Conservation (phyloP, 306 rosid genomes). For the Fagus sylvatica region DNA sequence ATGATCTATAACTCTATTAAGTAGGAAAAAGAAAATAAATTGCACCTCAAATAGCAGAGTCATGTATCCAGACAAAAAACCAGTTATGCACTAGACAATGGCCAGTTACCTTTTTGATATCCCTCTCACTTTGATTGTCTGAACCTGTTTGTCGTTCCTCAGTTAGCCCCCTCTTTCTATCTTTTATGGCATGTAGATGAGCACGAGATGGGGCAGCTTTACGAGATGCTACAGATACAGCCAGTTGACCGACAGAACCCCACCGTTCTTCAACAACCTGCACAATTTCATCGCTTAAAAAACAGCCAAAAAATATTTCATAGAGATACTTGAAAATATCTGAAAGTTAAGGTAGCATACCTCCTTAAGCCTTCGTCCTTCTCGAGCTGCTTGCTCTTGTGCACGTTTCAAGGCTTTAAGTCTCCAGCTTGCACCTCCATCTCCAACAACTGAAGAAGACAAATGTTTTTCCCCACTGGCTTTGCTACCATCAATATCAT, state of each 20-base stretch:
- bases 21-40: too few species aligned
- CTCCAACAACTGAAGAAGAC: conserved; percentile 81
- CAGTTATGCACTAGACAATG: conserved; percentile 16
- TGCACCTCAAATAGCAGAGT: too few species aligned
- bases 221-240: conserved; percentile 64
- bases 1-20: too few species aligned
- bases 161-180: conserved; percentile 59
- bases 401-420: conserved; percentile 96
- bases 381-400: conserved; percentile 85
- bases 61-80: background rate
- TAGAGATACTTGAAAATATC: conserved; percentile 7
- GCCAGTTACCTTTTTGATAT: conserved; percentile 61
- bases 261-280: conserved; percentile 88
- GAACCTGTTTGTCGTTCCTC: conserved; percentile 46
- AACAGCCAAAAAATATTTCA: background rate
- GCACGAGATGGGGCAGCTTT: conserved; percentile 87
- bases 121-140: conserved; percentile 35
- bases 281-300: conserved; percentile 15
- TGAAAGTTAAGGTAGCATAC: conserved; percentile 38
- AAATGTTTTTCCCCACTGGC: conserved; percentile 43
- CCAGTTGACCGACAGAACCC: conserved; percentile 78
- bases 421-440: conserved; percentile 98
- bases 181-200: conserved; percentile 75
- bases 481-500: conserved; percentile 48
- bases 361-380: conserved; percentile 62